Evolutionary conservation across 2,329 filamentous ascomycete genomes (phyloP).

Genomic region (Scedosporium dehoogii): DNA sequence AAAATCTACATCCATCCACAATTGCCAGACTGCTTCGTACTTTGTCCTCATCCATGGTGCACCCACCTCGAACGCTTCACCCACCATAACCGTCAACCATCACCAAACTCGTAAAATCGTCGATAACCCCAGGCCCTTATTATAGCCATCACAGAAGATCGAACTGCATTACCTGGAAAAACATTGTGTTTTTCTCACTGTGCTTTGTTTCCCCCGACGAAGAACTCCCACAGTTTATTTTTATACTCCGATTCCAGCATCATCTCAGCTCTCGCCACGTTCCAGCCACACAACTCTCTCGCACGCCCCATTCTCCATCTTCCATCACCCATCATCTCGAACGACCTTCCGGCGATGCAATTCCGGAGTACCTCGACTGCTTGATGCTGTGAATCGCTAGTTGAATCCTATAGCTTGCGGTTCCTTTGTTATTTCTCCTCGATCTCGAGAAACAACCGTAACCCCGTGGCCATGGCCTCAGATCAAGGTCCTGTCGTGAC

Average conservation of each 20-base stretch:
- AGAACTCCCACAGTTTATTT: neutral
- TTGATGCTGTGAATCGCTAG: neutral
- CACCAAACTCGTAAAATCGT: neutral
- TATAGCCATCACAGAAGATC: neutral
- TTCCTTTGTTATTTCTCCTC: slow-evolving; percentile 19
- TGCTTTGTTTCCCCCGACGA: neutral
- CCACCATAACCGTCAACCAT: neutral
- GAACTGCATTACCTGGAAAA: neutral
- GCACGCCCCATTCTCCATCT: neutral
- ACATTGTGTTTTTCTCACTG: neutral
- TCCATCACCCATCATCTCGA: neutral
- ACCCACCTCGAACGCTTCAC: neutral
- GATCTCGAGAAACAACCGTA: slow-evolving; percentile 9
- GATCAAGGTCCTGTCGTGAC: slow-evolving; percentile 42
- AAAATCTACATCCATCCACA: neutral
- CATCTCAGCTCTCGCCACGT: slow-evolving; percentile 30
- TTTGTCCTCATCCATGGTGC: too few species aligned
- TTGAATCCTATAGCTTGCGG: neutral
- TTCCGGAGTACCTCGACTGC: neutral
- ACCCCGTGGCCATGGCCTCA: slow-evolving; percentile 37
- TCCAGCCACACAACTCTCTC: slow-evolving; percentile 13
- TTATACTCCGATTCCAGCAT: neutral
- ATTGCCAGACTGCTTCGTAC: neutral
- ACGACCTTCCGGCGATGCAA: slow-evolving; percentile 6
- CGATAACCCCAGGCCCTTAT: neutral